Percentiles rank a stretch among this genome's conserved stretches.
phyloP scores from a whole-genome alignment of 2,329 filamentous ascomycete species.

The Paecilomyces sp. region DNA sequence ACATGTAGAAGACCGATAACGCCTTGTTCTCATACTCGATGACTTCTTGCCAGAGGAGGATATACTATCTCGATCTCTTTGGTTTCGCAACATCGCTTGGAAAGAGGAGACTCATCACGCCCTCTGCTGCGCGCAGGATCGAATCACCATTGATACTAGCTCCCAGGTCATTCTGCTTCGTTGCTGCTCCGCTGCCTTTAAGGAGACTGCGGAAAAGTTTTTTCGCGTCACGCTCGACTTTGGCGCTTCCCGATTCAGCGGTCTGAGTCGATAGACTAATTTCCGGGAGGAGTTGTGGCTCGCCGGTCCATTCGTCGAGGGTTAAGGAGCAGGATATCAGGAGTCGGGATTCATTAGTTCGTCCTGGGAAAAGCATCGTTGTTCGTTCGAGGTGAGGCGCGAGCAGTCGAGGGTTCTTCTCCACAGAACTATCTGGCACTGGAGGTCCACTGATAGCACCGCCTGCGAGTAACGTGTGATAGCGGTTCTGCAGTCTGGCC shows the following conservation, averaged over 20 bases:
- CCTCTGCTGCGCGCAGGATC: slow-evolving; percentile 28
- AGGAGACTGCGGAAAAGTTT: slow-evolving; percentile 31
- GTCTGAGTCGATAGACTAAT: slow-evolving; percentile 22
- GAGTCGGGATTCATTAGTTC: slow-evolving; percentile 10
- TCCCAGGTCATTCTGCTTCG: slow-evolving; percentile 5
- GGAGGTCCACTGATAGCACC: neutral
- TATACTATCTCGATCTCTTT: neutral
- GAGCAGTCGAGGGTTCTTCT: slow-evolving; percentile 16
- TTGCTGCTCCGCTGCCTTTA: slow-evolving; percentile 7
- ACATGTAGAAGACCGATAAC: neutral
- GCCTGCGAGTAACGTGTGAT: slow-evolving; percentile 8
- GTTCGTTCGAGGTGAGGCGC: slow-evolving; percentile 30
- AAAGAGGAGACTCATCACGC: slow-evolving; percentile 27
- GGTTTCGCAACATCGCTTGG: slow-evolving; percentile 4
- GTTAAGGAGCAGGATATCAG: slow-evolving; percentile 27
- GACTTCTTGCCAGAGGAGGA: neutral
- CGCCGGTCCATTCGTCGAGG: slow-evolving; percentile 34
- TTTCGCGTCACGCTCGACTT: slow-evolving; percentile 30
- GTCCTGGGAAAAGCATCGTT: slow-evolving; percentile 22
- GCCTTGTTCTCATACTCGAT: neutral
- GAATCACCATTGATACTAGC: slow-evolving; percentile 16
- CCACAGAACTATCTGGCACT: neutral
- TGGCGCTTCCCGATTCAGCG: slow-evolving; percentile 11
- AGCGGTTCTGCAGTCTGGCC: slow-evolving; percentile 23
- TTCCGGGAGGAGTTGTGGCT: slow-evolving; percentile 29